Base-by-base conservation (phyloP, 2,329 filamentous ascomycete species). In the Penicillium italicum region DNA sequence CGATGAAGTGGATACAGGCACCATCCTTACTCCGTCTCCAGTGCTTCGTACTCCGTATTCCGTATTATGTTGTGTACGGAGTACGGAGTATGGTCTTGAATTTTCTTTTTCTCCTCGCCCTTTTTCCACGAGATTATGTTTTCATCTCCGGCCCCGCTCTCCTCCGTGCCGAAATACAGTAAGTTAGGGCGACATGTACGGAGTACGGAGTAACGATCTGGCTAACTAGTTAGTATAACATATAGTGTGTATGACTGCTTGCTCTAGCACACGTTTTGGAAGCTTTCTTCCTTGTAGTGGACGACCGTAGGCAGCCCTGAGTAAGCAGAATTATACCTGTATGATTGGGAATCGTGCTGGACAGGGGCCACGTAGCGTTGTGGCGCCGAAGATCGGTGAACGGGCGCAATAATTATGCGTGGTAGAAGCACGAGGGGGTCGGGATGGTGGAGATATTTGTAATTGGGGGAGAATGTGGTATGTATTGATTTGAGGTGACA, bases 131-230 rank as follows among this genome's bases (percentile, higher is more conserved):
- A 34, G 34, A 40, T 38, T 44, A 41, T 26, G 16, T 40, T 20
- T 28, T 28, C 34, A 12, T 34, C 20, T 22, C 30, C 24, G 20
- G 59, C 57, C 59, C 57, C 61, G 60, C 60, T 53, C 28, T 24
- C 10, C 14, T 26, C 18, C 2, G 20, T 18, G 18, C 48, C 14
- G 31, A 20, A 20, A 34, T 34, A 30, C 47, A 40, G 10, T 12
- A 28, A 20, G 37, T 43, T 49, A 40, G 34, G 34, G 46, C 46
- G 28, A 48, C 6, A 10, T 8, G n/a, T n/a, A n/a, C n/a, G n/a
- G n/a, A n/a, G n/a, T n/a, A n/a, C n/a, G n/a, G n/a, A n/a, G 18
- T 30, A 30, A 26, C 7, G 6, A 26, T 20, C 22, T 37, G 11
- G 11, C n/a, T n/a, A n/a, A n/a, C n/a, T n/a, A n/a, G n/a, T n/a